Evolutionary conservation across 768 basidiomycete genomes (phyloP).

Genomic region (Hericium coralloides): DNA sequence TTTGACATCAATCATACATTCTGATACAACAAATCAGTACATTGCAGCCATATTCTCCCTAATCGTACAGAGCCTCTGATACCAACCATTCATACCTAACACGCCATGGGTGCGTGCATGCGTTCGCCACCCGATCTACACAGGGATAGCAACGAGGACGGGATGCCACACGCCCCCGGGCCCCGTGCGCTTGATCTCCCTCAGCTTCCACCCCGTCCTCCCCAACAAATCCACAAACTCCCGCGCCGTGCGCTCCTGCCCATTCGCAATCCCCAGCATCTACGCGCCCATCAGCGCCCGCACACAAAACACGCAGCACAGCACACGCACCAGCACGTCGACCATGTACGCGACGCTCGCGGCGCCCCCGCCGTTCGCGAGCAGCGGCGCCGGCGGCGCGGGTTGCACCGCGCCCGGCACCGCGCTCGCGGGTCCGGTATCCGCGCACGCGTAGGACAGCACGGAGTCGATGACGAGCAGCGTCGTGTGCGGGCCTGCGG

Average conservation of each 20-base stretch:
- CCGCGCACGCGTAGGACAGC: neutral
- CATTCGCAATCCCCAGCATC: conserved; percentile 33
- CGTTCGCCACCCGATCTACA: too few species aligned
- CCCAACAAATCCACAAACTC: conserved; percentile 23
- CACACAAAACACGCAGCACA: neutral
- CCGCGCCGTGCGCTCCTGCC: conserved; percentile 28
- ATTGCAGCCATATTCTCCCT: too few species aligned
- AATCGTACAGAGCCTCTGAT: too few species aligned
- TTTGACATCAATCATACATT: too few species aligned
- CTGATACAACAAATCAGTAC: too few species aligned
- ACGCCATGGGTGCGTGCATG: too few species aligned
- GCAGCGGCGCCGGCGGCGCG: neutral
- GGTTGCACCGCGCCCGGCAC: neutral
- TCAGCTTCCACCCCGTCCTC: conserved; percentile 27
- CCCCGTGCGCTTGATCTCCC: neutral
- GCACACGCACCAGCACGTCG: neutral
- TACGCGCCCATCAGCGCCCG: conserved; percentile 5
- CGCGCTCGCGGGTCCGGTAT: neutral
- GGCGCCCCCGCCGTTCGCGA: neutral
- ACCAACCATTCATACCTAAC: too few species aligned
- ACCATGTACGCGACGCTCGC: neutral
- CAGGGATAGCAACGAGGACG: too few species aligned
- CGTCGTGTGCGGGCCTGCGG: conserved; percentile 17
- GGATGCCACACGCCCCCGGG: too few species aligned
- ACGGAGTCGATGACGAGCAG: conserved; percentile 34